phyloP scores from a whole-genome alignment of 495 filamentous ascomycete genomes.

The Neurospora intermedia region DNA sequence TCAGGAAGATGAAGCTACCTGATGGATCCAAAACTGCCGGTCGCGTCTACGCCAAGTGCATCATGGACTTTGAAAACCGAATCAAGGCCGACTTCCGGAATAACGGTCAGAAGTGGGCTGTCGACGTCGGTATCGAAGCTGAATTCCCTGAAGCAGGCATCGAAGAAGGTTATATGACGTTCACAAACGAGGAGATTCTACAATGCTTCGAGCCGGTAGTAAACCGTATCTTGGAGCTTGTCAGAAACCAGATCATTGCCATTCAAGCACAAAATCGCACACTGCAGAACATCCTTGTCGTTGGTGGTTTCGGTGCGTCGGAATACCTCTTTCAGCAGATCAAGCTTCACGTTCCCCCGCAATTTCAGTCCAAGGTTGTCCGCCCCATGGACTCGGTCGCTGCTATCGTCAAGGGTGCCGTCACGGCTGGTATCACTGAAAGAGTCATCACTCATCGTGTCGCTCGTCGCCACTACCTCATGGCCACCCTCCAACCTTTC shows the following conservation, averaged over 20 bases:
- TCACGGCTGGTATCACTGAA: conserved; percentile 89
- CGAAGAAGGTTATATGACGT: conserved; percentile 74
- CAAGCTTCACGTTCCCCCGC: conserved; percentile 70
- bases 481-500: conserved; percentile 97
- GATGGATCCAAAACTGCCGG: conserved; percentile 66
- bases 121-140: conserved; percentile 67
- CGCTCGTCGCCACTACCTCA: conserved; percentile 95
- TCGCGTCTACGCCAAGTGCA: conserved; percentile 67
- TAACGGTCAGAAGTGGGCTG: conserved; percentile 69
- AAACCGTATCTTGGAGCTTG: conserved; percentile 62
- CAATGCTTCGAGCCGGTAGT: conserved; percentile 71
- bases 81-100: conserved; percentile 77
- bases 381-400: conserved; percentile 70
- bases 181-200: conserved; percentile 68
- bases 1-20: conserved; percentile 67
- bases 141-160: conserved; percentile 69
- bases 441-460: conserved; percentile 93
- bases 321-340: conserved; percentile 76
- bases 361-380: conserved; percentile 69
- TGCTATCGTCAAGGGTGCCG: conserved; percentile 67
- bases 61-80: conserved; percentile 72
- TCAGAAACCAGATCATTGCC: conserved; percentile 67
- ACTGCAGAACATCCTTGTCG: conserved; percentile 63
- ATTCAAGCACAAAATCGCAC: conserved; percentile 66
- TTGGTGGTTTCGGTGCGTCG: conserved; percentile 64